Base-by-base conservation (phyloP, 2,329 filamentous ascomycete genomes). In the Penicillium sp. region DNA sequence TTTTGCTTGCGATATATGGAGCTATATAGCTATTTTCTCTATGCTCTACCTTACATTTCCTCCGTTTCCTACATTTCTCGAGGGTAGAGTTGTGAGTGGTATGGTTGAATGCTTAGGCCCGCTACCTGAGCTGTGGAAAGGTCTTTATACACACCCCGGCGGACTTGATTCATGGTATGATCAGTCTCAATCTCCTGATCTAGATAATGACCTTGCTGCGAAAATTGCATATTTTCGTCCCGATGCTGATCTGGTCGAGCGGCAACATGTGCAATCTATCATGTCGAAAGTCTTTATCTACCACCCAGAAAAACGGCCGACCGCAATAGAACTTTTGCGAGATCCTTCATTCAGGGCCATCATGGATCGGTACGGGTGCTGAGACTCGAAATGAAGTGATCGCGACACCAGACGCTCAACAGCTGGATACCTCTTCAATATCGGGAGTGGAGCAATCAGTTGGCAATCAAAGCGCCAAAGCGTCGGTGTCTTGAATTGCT, bases 1-100 rank as follows among this genome's bases (percentile, higher is more conserved):
- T 44, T 58, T 58, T 50, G 64, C 66, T 49, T 70, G 68, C 44
- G 68, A 70, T 45, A 70, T 73, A 57, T 73, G 66, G 69, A 73
- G 68, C 42, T 71, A 70, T 29, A 71, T 71, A 68, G 27, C 64
- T 52, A 38, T 71, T 25, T 71, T 73, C 47, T 47, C 60, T 25
- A 49, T 55, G 19, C 64, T 73, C 47, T 71, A 69, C 29, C 57
- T 66, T 57, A 48, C 52, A 13, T 50, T 44, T 54, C 21, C 54
- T 43, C 68, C 62, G 21, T 71, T 68, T 51, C 36, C n/a, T 48
- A 41, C 35, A 10, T 49, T 15, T 12, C 8, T 60, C 9, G 48
- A 61, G 1, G 66, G 64, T 25, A 63, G 66, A 39, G 49, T 68
- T 42, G 59, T 70, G 42, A 47, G 25, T 55, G 53, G 27, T 49